These are phyloP conservation scores for Phytophthora constricta DNA, from an alignment of 352 stramenopile genomes.

Conservation along the genomic window DNA sequence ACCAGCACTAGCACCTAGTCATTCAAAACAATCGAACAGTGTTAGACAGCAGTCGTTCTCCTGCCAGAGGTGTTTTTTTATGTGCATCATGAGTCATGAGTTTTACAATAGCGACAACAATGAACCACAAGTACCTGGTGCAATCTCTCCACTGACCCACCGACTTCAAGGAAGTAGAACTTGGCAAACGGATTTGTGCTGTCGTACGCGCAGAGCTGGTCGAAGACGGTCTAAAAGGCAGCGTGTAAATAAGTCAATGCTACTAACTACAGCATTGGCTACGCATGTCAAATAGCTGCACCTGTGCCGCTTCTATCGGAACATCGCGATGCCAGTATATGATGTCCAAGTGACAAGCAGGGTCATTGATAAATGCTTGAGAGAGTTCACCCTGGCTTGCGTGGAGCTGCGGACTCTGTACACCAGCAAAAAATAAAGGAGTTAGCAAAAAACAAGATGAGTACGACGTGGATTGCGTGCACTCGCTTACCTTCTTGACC, in stretches of 20 bases:
- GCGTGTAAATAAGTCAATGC: neutral
- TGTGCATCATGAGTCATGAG: constrained; percentile 29
- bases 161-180: constrained; percentile 59
- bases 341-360: constrained; percentile 45
- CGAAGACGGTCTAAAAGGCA: constrained; percentile 39
- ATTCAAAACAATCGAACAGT: constrained; percentile 23
- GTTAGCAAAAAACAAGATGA: too few relatives aligned
- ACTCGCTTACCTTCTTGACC: constrained; percentile 29
- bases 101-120: constrained; percentile 30
- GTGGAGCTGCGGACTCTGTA: constrained; percentile 26
- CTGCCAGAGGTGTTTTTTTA: constrained; percentile 13
- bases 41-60: constrained; percentile 18
- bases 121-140: constrained; percentile 50
- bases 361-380: constrained; percentile 36
- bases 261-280: neutral
- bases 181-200: constrained; percentile 50
- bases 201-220: constrained; percentile 56
- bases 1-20: constrained; percentile 52
- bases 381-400: constrained; percentile 21
- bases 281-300: constrained; percentile 1
- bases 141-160: constrained; percentile 55
- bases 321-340: constrained; percentile 59
- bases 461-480: too few relatives aligned
- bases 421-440: neutral
- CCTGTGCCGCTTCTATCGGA: constrained; percentile 45